Evolutionary conservation across 2,329 filamentous ascomycete species (phyloP).

Genomic region (Sporothrix euskadiensis): DNA sequence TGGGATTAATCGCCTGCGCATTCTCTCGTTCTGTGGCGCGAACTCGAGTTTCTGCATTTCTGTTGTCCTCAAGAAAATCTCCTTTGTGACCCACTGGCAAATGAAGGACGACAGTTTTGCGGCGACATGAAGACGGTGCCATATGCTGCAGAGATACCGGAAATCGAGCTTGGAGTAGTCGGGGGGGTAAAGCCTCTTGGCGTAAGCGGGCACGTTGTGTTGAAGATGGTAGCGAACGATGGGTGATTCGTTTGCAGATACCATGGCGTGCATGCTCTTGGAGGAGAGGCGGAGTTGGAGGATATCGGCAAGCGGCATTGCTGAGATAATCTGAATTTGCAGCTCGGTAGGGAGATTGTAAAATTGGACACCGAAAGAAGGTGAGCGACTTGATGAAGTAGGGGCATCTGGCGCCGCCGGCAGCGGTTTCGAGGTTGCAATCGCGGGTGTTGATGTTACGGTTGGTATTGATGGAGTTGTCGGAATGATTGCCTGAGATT

Average conservation of each 20-base stretch:
- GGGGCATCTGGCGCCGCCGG: background rate
- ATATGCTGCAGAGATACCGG: slow-evolving; percentile 63
- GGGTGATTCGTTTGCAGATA: slow-evolving; percentile 60
- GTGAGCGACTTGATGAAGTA: background rate
- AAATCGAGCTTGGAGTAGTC: slow-evolving; percentile 53
- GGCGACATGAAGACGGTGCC: slow-evolving; percentile 66
- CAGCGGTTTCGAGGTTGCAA: background rate
- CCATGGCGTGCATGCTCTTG: slow-evolving; percentile 59
- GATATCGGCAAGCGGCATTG: slow-evolving; percentile 60
- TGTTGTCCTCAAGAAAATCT: slow-evolving; percentile 62
- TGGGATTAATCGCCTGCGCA: slow-evolving; percentile 64
- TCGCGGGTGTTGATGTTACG: background rate
- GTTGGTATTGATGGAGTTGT: background rate
- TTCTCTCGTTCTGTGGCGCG: slow-evolving; percentile 61
- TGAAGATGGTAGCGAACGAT: slow-evolving; percentile 63
- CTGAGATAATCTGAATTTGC: slow-evolving; percentile 62
- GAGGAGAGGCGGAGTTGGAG: slow-evolving; percentile 61
- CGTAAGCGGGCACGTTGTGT: slow-evolving; percentile 61
- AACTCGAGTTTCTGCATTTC: slow-evolving; percentile 58
- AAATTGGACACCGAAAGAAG: slow-evolving; percentile 58
- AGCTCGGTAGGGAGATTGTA: slow-evolving; percentile 60
- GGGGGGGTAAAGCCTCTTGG: slow-evolving; percentile 60
- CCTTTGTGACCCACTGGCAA: slow-evolving; percentile 65
- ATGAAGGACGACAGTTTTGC: slow-evolving; percentile 63
- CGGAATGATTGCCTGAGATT: slow-evolving; percentile 17